Base-by-base conservation (phyloP, 257 asterid species). In the Leptodermis oblonga region DNA sequence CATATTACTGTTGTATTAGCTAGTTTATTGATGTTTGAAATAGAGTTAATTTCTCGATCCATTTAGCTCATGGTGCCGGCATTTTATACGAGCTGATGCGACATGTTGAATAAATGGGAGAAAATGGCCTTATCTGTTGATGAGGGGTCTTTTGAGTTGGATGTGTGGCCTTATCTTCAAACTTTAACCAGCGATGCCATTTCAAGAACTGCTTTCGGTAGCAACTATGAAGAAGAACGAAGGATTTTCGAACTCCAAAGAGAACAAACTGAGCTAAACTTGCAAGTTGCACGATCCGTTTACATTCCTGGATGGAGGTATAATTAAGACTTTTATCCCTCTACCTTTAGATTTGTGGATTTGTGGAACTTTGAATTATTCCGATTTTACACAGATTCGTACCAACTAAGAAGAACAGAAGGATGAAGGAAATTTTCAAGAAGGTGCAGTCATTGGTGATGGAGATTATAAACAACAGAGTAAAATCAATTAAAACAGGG, bases 151-250 rank as follows among this genome's bases (percentile, higher is more conserved):
- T 28, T 30, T 31, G 82, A 78, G 37, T n/a, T 73, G 55, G 74
- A 73, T 51, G 76, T 78, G 25, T 74, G 74, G 74, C 77, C 77
- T 1, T 13, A 79, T 55, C 71, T 79, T 61, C 74, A 79, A 62
- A 31, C 45, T 14, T 23, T 74, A n/a, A 74, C 79, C 0, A 34
- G 77, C 23, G 82, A 79, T 43, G 74, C 64, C 2, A 62, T 79
- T 41, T 71, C 82, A 23, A 39, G 82, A 37, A 67, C 82, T 15
- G 77, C 79, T 7, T 74, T 74, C 30, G 82, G 82, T 0, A 70
- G 72, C 63, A 70, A 61, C 43, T 78, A 67, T 45, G 68, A 69
- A 69, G 82, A 78, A 58, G 78, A 78, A 17, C 36, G 37, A 14
- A 65, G 22, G 72, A 73, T 78, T 3, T 74, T 65, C 42, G 73